phyloP scores from a whole-genome alignment of 257 asterid species.

The Solanum habrochaites region DNA sequence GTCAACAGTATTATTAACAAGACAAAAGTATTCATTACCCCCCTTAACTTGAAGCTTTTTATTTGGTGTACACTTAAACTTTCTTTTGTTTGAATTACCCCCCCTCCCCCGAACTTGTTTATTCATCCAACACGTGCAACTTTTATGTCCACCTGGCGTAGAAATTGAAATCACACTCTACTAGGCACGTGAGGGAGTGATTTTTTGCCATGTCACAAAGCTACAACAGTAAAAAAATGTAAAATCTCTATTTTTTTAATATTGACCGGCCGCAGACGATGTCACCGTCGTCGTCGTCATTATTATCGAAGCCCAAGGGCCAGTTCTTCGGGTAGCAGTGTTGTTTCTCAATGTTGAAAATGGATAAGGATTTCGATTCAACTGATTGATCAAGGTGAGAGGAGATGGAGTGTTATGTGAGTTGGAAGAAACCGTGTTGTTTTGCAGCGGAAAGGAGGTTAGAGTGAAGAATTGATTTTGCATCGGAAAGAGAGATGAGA shows the following conservation, averaged over 20 bases:
- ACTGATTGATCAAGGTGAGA: constrained; percentile 18
- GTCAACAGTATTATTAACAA: no score
- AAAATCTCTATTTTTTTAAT: no score
- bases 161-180: no score
- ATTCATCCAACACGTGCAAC: fast-evolving
- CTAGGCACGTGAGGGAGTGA: no score
- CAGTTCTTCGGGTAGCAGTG: constrained; percentile 9
- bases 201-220: no score
- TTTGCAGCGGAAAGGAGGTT: constrained; percentile 35
- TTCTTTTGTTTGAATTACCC: no score
- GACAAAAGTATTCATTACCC: no score
- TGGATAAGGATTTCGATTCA: neutral
- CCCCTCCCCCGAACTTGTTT: fast-evolving
- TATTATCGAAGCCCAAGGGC: constrained; percentile 51
- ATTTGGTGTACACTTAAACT: fast-evolving
- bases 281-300: neutral
- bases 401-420: constrained; percentile 38
- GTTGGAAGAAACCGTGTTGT: constrained; percentile 56
- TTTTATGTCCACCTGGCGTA: no score
- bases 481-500: constrained; percentile 21
- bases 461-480: constrained; percentile 13
- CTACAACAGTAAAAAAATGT: no score
- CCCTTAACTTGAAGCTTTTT: fast-evolving
- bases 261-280: constrained; percentile 2
- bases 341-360: constrained; percentile 19